Evolutionary conservation across 805 yeast genomes (phyloP).

Genomic region (Candida jianshihensis): DNA sequence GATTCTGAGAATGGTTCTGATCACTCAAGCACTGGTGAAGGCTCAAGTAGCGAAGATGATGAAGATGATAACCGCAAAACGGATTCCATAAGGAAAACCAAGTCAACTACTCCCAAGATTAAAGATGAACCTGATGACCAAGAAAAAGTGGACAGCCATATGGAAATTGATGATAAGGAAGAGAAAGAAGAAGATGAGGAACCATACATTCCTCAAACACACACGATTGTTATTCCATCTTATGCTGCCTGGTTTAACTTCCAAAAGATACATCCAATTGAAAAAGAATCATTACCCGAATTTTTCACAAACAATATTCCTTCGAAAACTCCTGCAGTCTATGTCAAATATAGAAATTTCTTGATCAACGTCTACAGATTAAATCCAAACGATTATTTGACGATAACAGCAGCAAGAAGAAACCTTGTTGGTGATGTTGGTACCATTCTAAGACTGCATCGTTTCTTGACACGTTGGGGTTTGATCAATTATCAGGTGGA

Average conservation of each 20-base stretch:
- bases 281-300: constrained; percentile 80
- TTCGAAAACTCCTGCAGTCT: constrained; percentile 75
- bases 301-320: constrained; percentile 69
- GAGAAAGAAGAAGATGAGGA: constrained; percentile 8
- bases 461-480: constrained; percentile 87
- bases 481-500: constrained; percentile 87
- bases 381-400: constrained; percentile 83
- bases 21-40: constrained; percentile 6
- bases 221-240: constrained; percentile 79
- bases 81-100: constrained; percentile 4
- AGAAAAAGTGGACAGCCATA: constrained; percentile 6
- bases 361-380: constrained; percentile 83
- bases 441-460: constrained; percentile 75
- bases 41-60: constrained; percentile 1
- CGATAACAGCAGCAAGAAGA: constrained; percentile 87
- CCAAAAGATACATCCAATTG: constrained; percentile 67
- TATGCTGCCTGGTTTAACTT: constrained; percentile 82
- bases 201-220: constrained; percentile 51
- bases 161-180: constrained; percentile 5
- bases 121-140: constrained; percentile 13
- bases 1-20: constrained; percentile 7
- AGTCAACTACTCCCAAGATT: constrained; percentile 11
- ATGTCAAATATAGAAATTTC: constrained; percentile 78
- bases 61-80: constrained; percentile 9
- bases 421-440: constrained; percentile 90